Conservation (phyloP, 768 basidiomycete genomes). For the Rhodotorula paludigena region DNA sequence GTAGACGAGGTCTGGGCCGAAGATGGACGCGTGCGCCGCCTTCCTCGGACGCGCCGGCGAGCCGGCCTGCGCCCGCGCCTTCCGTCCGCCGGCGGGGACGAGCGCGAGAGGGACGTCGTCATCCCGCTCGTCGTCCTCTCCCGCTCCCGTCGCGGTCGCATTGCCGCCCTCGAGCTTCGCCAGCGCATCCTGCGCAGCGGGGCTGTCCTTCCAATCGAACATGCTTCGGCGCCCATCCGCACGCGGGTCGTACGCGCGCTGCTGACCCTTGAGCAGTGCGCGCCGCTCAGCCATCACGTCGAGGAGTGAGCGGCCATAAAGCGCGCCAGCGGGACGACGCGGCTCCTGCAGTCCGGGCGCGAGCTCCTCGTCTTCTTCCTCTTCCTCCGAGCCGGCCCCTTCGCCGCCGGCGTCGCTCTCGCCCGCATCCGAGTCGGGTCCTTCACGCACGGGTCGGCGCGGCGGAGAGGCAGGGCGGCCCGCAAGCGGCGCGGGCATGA, state of each 20-base stretch:
- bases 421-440: background rate
- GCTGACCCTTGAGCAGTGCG: constrained; percentile 6
- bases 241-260: constrained; percentile 18
- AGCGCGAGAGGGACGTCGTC: constrained; percentile 33
- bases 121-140: background rate
- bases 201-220: constrained; percentile 26
- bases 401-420: background rate
- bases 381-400: background rate
- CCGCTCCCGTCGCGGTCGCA: background rate
- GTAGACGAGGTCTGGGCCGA: constrained; percentile 35
- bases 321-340: constrained; percentile 25
- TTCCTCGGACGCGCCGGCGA: background rate
- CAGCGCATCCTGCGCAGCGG: background rate
- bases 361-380: background rate
- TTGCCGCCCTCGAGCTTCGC: constrained; percentile 11
- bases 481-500: constrained; percentile 33
- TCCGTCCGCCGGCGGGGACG: constrained; percentile 14
- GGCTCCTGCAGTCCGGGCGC: constrained; percentile 5
- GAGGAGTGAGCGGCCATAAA: constrained; percentile 37
- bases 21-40: constrained; percentile 15
- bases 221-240: constrained; percentile 28
- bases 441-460: constrained; percentile 11
- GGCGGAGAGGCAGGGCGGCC: constrained; percentile 12
- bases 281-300: constrained; percentile 36
- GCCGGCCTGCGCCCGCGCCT: background rate